phyloP scores from a whole-genome alignment of 2,329 filamentous ascomycete species.

The Trichoderma semiorbis region DNA sequence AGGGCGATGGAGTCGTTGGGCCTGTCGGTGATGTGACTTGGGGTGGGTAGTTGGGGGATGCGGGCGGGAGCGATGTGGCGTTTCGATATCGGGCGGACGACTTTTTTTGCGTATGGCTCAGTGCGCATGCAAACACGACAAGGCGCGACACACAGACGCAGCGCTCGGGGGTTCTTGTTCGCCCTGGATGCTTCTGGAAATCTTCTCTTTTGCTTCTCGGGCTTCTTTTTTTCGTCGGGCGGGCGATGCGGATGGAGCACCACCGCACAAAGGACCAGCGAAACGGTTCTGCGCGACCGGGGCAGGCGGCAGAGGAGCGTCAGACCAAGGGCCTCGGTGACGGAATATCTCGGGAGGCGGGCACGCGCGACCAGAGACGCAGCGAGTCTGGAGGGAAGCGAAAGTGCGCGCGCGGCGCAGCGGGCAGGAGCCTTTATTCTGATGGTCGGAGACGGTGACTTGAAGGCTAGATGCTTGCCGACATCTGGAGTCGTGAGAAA shows the following conservation, averaged over 20 bases:
- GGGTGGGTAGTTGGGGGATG: conserved; percentile 18
- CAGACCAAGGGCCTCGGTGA: neutral
- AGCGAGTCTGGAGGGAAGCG: neutral
- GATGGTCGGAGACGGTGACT: conserved; percentile 19
- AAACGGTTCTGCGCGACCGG: conserved; percentile 13
- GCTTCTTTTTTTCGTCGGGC: neutral
- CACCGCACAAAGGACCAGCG: neutral
- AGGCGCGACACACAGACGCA: conserved; percentile 12
- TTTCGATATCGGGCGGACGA: conserved; percentile 5
- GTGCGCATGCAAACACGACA: conserved; percentile 32
- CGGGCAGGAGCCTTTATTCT: neutral
- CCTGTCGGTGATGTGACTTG: neutral
- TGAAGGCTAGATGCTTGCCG: conserved; percentile 20
- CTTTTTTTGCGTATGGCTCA: conserved; percentile 22
- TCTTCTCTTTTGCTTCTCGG: neutral
- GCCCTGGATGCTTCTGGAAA: neutral
- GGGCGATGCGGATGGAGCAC: neutral
- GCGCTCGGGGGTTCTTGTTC: neutral
- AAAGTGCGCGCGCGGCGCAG: neutral
- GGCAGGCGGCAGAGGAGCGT: neutral
- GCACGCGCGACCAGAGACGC: conserved; percentile 5
- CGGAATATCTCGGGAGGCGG: conserved; percentile 12
- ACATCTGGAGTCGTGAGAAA: conserved; percentile 28
- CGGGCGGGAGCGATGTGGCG: conserved; percentile 18
- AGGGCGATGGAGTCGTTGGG: neutral